phyloP scores from a whole-genome alignment of 129 eudicot species.

The Silybum marianum region DNA sequence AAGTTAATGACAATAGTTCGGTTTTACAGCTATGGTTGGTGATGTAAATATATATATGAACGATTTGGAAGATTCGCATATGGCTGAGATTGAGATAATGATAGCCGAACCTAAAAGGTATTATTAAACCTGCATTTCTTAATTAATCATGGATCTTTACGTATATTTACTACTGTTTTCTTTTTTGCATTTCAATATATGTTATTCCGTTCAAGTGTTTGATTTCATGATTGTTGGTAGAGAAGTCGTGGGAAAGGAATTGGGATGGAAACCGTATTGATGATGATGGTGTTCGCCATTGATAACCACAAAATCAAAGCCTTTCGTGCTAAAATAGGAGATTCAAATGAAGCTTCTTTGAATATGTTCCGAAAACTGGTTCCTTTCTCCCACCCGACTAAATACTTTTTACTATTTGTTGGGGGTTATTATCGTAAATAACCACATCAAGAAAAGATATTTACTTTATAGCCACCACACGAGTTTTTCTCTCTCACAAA shows the following conservation, averaged over 20 bases:
- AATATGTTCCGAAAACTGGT: conserved; percentile 73
- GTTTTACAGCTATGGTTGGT: conserved; percentile 87
- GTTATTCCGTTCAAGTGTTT: not conserved
- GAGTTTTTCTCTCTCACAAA: not conserved
- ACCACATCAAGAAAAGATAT: not conserved
- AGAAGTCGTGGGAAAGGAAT: conserved; percentile 94
- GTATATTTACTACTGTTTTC: too few relatives aligned
- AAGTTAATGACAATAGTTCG: conserved; percentile 1
- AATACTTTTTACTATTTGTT: not conserved
- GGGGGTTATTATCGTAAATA: not conserved
- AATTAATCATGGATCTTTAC: not conserved
- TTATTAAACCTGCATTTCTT: conserved; percentile 19
- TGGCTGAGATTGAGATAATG: conserved; percentile 94
- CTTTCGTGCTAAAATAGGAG: conserved; percentile 87
- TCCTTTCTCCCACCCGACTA: conserved; percentile 9
- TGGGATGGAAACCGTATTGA: conserved; percentile 72
- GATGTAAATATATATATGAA: conserved; percentile 95
- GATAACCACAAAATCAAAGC: conserved; percentile 56
- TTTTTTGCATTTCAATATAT: not conserved
- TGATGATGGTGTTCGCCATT: conserved; percentile 81
- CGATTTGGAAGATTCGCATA: conserved; percentile 68
- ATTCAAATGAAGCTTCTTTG: conserved; percentile 76
- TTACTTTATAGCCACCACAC: not conserved
- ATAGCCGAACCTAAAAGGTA: conserved; percentile 92
- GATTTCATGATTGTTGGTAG: conserved; percentile 36